A percentile compares a stretch with the other conserved stretches of the same genome.
phyloP scores from a whole-genome alignment of 2,329 filamentous ascomycete genomes.

The Didymella pomorum region DNA sequence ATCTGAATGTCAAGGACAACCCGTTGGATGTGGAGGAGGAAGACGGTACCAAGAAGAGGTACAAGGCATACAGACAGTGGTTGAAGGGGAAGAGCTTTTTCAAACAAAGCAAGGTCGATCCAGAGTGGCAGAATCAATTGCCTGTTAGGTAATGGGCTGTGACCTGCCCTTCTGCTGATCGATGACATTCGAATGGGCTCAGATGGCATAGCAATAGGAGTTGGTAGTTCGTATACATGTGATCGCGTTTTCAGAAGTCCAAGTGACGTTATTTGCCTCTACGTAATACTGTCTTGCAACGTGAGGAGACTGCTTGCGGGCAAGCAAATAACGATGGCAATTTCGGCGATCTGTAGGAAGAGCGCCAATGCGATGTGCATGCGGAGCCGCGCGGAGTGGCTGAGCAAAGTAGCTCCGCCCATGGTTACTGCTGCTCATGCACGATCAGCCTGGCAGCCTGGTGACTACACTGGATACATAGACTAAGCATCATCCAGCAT shows the following conservation, averaged over 20 bases:
- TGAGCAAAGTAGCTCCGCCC: not conserved
- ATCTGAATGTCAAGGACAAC: constrained; percentile 79
- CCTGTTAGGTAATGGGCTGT: constrained; percentile 35
- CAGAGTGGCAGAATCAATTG: constrained; percentile 54
- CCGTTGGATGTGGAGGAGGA: constrained; percentile 87
- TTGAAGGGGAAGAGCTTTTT: constrained; percentile 93
- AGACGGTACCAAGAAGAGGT: constrained; percentile 89
- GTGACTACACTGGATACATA: not conserved
- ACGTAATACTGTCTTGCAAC: not conserved
- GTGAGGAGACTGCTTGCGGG: not conserved
- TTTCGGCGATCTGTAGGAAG: not conserved
- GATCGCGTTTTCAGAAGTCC: too few species aligned
- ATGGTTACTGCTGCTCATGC: not conserved
- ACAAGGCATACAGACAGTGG: constrained; percentile 97
- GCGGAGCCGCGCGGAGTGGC: not conserved
- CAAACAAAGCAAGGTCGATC: constrained; percentile 74
- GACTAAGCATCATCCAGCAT: not conserved
- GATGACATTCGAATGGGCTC: not conserved
- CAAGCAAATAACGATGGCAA: not conserved
- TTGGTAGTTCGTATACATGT: not conserved
- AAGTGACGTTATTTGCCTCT: not conserved
- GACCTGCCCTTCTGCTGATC: not conserved
- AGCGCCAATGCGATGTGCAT: not conserved
- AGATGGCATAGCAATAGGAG: not conserved
- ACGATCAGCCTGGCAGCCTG: not conserved